Evolutionary conservation across 164 flowering plant species (phyloP).

Genomic region (Cinnamomum micranthum): DNA sequence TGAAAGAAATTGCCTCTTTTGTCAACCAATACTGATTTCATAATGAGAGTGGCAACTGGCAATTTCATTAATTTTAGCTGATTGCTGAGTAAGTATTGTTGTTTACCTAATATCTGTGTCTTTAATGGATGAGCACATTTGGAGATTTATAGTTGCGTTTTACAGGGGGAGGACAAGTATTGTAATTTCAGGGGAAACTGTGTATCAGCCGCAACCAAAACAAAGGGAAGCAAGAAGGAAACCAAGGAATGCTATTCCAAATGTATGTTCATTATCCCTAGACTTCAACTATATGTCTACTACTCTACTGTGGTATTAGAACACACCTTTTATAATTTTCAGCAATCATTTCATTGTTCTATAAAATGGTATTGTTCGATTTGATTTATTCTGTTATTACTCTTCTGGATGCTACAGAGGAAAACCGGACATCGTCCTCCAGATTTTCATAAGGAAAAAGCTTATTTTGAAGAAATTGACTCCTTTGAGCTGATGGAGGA

Average conservation of each 20-base stretch:
- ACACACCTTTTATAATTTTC: neutral
- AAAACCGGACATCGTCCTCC: constrained; percentile 35
- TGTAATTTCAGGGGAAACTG: constrained; percentile 40
- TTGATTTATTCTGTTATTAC: neutral
- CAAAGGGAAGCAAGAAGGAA: constrained; percentile 43
- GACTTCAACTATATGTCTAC: constrained; percentile 1
- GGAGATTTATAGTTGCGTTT: constrained; percentile 1
- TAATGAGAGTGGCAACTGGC: neutral
- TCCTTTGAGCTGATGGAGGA: constrained; percentile 81
- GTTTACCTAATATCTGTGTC: neutral
- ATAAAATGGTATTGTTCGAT: neutral
- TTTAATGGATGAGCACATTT: neutral
- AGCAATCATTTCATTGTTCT: neutral
- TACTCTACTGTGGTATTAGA: neutral
- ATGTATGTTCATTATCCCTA: constrained; percentile 32
- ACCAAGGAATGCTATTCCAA: constrained; percentile 53
- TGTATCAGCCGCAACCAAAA: constrained; percentile 29
- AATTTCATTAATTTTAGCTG: neutral
- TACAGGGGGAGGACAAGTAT: constrained; percentile 84
- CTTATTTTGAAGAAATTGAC: constrained; percentile 88
- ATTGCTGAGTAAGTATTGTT: neutral
- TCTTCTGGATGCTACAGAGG: constrained; percentile 34
- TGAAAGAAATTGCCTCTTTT: neutral
- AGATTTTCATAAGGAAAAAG: constrained; percentile 61
- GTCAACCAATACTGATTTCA: neutral